A percentile compares a stretch with the other conserved stretches of the same genome.
Conservation (phyloP, 441 rosid species). For the Raphanus hybrid region DNA sequence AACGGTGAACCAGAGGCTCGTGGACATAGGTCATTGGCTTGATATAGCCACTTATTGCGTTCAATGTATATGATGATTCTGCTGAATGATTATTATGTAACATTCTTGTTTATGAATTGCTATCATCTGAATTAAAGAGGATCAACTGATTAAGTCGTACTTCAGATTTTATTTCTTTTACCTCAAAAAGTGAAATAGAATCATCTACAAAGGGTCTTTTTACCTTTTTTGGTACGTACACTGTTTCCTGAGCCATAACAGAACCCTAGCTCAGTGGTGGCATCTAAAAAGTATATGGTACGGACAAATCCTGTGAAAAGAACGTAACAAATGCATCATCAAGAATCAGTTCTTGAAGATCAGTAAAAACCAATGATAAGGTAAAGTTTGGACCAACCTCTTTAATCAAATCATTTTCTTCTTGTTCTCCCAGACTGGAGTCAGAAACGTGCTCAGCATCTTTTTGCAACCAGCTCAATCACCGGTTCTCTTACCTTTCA, state of each 20-base stretch:
- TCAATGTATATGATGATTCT: conserved; percentile 30
- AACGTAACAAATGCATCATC: not conserved
- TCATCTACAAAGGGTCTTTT: conserved; percentile 26
- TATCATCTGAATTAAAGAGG: conserved; percentile 3
- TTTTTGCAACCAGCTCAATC: conserved; percentile 45
- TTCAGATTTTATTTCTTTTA: not conserved
- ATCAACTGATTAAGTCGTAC: not conserved
- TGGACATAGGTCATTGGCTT: not conserved
- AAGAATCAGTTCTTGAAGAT: not conserved
- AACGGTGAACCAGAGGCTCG: conserved; percentile 16
- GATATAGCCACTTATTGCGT: not conserved
- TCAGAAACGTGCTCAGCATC: conserved; percentile 36
- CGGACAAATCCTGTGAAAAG: conserved; percentile 63
- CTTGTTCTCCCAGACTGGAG: conserved; percentile 27
- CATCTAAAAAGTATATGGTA: conserved; percentile 80
- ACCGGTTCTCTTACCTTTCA: conserved; percentile 62
- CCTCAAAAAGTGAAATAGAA: conserved; percentile 11
- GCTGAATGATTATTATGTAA: conserved; percentile 34
- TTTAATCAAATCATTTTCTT: conserved; percentile 46
- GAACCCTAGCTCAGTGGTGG: conserved; percentile 61
- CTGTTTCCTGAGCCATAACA: not conserved
- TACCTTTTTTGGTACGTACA: not conserved
- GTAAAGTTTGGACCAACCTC: conserved; percentile 41
- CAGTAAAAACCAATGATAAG: not conserved
- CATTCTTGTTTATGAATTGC: conserved; percentile 28